Base-by-base conservation (phyloP, 345 rosid genomes). In the Eucalyptus paniculata region DNA sequence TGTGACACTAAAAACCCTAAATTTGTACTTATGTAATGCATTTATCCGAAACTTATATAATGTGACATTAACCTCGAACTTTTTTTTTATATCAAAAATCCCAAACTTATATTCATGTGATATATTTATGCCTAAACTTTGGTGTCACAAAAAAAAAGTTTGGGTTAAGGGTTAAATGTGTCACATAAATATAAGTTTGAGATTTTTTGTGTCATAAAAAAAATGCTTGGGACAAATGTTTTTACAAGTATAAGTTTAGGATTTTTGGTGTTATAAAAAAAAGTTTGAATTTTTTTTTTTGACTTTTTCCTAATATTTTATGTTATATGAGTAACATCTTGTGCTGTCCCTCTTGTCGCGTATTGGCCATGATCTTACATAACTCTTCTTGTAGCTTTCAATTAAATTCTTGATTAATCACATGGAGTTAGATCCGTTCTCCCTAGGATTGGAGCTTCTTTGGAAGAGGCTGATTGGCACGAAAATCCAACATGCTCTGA, bases 71-170 rank as follows among this genome's bases (percentile, higher is more conserved):
- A 53, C 9, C 5, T 53, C 1, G 10, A 53, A 53, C 23, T 53
- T 53, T 53, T 53, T 42, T 49, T 53, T 17, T 7, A 18, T 51
- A 53, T 53, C 0, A 19, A 53, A 19, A 53, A 18, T 53, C 10
- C 0, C 56, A 53, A 53, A 53, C 56, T 53, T 19, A 19, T 53
- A 19, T 53, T 2, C 2, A 0, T 53, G 2, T 53, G 10, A 7
- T 1, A 53, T 53, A 19, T 53, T 53, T 53, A 53, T 0, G 4
- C 0, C 4, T 19, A 53, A 19, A 53, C 0, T 53, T 53, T 53
- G 10, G 9, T 53, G 4, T 53, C 1, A 53, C 56, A 18, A 18
- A 53, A 53, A 51, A 7, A 19, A 7, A 13, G 6, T 49, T 51
- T 18, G 4, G 2, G 4, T 3, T 50, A 6, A 50, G 3, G 21